phyloP scores from a whole-genome alignment of 495 filamentous ascomycete genomes.

The Talaromyces adpressus region DNA sequence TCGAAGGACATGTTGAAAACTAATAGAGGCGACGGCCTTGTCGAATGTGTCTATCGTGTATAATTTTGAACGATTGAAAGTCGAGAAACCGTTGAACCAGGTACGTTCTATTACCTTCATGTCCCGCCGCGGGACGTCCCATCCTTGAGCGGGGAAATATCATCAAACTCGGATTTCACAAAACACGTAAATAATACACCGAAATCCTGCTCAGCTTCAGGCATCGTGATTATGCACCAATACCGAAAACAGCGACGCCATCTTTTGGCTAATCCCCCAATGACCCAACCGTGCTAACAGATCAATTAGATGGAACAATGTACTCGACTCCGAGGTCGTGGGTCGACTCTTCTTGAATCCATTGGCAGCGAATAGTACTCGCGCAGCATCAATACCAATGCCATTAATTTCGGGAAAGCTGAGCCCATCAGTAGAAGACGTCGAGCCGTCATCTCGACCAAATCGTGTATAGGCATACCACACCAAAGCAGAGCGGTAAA shows the following conservation, averaged over 20 bases:
- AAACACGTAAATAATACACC: background rate
- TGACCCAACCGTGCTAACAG: background rate
- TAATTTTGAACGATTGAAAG: no score
- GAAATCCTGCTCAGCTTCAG: slow-evolving; percentile 12
- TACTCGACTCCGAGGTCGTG: background rate
- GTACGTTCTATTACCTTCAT: no score
- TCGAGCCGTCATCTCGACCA: slow-evolving; percentile 14
- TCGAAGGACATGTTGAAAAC: background rate
- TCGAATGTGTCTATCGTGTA: no score
- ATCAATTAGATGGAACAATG: slow-evolving; percentile 1
- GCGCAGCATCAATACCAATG: slow-evolving; percentile 14
- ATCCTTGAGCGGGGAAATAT: no score
- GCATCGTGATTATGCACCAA: slow-evolving; percentile 7
- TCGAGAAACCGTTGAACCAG: no score
- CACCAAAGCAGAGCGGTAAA: slow-evolving; percentile 13
- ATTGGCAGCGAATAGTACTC: slow-evolving; percentile 13
- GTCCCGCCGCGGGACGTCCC: no score
- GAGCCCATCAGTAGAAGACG: background rate
- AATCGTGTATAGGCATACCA: slow-evolving; percentile 14
- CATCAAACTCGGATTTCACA: no score
- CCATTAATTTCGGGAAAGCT: slow-evolving; percentile 1
- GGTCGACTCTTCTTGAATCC: slow-evolving; percentile 10
- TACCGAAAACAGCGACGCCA: slow-evolving; percentile 11
- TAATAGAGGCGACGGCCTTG: slow-evolving; percentile 4
- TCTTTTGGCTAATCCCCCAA: slow-evolving; percentile 14